These are phyloP conservation scores for Coniella vitis DNA, from an alignment of 2,329 filamentous ascomycete species.

Conservation along the genomic window DNA sequence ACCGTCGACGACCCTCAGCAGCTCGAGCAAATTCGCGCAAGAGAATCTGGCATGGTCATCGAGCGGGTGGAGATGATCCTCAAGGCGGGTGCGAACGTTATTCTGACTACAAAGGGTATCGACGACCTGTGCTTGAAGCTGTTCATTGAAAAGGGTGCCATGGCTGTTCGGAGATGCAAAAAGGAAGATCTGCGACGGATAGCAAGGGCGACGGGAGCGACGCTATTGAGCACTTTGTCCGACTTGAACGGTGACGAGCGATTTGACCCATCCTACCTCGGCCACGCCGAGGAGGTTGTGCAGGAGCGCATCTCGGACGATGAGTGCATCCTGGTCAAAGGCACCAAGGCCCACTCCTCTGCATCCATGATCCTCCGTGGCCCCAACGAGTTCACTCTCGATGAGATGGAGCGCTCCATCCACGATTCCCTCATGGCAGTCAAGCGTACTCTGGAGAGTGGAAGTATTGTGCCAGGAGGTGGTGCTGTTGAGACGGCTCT, in stretches of 20 bases:
- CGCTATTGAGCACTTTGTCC: conserved; percentile 84
- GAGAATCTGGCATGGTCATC: conserved; percentile 87
- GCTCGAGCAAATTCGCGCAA: conserved; percentile 90
- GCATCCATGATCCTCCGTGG: conserved; percentile 95
- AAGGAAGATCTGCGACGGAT: conserved; percentile 97
- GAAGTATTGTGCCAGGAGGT: conserved; percentile 91
- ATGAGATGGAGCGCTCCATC: conserved; percentile 98
- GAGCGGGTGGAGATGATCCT: conserved; percentile 96
- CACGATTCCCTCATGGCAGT: conserved; percentile 96
- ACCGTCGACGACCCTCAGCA: conserved; percentile 96
- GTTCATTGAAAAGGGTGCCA: conserved; percentile 89
- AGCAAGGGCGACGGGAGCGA: conserved; percentile 91
- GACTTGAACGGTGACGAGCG: conserved; percentile 97
- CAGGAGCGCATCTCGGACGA: conserved; percentile 98
- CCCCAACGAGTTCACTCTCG: conserved; percentile 90
- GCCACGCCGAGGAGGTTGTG: conserved; percentile 89
- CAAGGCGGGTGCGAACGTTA: conserved; percentile 92
- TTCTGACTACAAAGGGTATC: conserved; percentile 97
- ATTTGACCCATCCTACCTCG: conserved; percentile 85
- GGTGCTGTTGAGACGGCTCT: conserved; percentile 97
- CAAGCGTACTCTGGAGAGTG: conserved; percentile 94
- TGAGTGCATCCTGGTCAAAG: conserved; percentile 94
- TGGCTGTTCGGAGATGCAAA: conserved; percentile 94
- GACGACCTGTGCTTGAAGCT: conserved; percentile 92
- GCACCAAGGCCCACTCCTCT: conserved; percentile 87